Percentiles rank a stretch among this genome's conserved stretches.
Evolutionary conservation across 2,329 filamentous ascomycete genomes (phyloP).

Genomic region (Fusarium kyushuense): DNA sequence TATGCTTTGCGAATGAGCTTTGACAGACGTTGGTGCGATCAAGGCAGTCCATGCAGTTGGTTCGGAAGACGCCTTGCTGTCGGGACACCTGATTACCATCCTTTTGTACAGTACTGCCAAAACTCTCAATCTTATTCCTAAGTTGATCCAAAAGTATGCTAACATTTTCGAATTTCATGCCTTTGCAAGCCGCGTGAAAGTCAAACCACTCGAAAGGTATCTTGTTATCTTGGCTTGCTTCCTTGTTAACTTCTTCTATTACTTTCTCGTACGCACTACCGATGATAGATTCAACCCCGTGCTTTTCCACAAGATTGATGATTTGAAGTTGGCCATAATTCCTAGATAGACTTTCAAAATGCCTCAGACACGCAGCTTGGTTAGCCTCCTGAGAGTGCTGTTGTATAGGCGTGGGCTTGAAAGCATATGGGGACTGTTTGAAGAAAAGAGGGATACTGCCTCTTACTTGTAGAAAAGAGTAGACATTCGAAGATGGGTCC

Average conservation of each 20-base stretch:
- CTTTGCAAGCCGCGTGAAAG: slow-evolving; percentile 90
- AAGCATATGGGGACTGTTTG: slow-evolving; percentile 91
- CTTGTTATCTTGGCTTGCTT: slow-evolving; percentile 59
- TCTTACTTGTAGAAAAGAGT: slow-evolving; percentile 88
- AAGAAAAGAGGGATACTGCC: slow-evolving; percentile 97
- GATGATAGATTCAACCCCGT: slow-evolving; percentile 82
- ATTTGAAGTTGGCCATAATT: slow-evolving; percentile 83
- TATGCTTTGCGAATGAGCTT: slow-evolving; percentile 86
- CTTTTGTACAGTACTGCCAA: slow-evolving; percentile 75
- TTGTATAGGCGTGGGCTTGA: slow-evolving; percentile 86
- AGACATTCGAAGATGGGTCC: slow-evolving; percentile 71
- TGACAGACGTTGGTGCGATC: slow-evolving; percentile 97
- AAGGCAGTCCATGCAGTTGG: slow-evolving; percentile 98
- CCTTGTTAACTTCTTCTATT: slow-evolving; percentile 74
- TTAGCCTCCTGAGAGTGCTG: slow-evolving; percentile 87
- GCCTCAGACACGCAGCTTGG: slow-evolving; percentile 79
- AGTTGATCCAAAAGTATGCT: slow-evolving; percentile 80
- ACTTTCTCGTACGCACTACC: slow-evolving; percentile 81
- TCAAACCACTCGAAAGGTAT: slow-evolving; percentile 92
- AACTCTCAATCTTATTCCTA: slow-evolving; percentile 72
- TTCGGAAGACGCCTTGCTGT: slow-evolving; percentile 85
- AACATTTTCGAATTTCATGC: slow-evolving; percentile 98
- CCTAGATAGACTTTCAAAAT: slow-evolving; percentile 77
- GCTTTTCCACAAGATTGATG: slow-evolving; percentile 89
- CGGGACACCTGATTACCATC: slow-evolving; percentile 57